Evolutionary conservation across 176 grass and related monocot genomes (phyloP), one percentile per base, ranked within the genome.

Genomic region (Pontederia paniculata): DNA sequence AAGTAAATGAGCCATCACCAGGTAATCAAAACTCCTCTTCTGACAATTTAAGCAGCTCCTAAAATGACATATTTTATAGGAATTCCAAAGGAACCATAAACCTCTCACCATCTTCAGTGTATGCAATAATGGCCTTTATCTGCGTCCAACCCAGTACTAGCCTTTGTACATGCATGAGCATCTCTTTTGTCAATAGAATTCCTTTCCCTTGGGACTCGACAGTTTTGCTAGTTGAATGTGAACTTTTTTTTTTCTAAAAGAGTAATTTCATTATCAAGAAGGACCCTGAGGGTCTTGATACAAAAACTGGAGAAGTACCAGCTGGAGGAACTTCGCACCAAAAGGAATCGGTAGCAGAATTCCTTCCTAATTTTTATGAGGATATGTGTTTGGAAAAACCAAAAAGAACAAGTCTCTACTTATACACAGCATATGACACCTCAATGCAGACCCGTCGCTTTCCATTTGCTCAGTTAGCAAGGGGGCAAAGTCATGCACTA

Each of bases 161-260:
- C 10, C 0, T 11, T 43, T 43, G 3, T 44, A 23, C 37, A 17
- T 37, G 3, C 5, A 37, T 37, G n/a, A n/a, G 15, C 42, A 13
- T 1, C 16, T 5, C 9, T 17, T 60, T 42, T 43, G n/a, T 43
- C 44, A 31, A 42, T 25, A 60, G 7, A 4, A 37, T 6, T 37
- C 57, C 15, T 14, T 60, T 60, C 28, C 57, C 43, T 28, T 18
- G 42, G 37, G 25, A 12, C 57, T 60, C 57, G 43, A 44, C 57
- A 60, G 3, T 2, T 37, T 60, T 16, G 16, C 31, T 44, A 37
- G n/a, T 37, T 37, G 28, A 1, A 37, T 5, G 28, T 18, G 9
- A 43, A 41, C 8, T 17, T 44, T 43, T 42, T n/a, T n/a, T n/a
- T n/a, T n/a, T n/a, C n/a, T n/a, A n/a, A n/a, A n/a, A n/a, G n/a